Conservation (phyloP, 495 filamentous ascomycete genomes). For the Penicillium arizonense region DNA sequence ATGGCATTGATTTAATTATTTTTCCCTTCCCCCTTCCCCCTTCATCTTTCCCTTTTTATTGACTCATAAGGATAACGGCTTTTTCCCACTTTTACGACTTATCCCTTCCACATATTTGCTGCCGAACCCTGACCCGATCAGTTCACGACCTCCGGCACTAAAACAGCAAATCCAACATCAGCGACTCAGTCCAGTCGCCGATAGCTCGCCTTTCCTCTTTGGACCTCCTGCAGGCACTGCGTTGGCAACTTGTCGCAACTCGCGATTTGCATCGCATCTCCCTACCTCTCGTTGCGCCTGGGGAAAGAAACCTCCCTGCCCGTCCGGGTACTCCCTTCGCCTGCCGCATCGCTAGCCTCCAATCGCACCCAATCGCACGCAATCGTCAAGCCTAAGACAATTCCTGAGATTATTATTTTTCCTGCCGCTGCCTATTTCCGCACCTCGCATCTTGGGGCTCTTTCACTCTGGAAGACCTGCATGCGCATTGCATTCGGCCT, state of each 20-base stretch:
- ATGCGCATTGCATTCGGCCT: slow-evolving; percentile 16
- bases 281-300: slow-evolving; percentile 18
- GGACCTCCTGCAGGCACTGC: slow-evolving; percentile 44
- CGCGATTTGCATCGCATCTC: slow-evolving; percentile 20
- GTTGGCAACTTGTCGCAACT: slow-evolving; percentile 39
- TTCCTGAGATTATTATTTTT: slow-evolving; percentile 16
- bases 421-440: slow-evolving; percentile 19
- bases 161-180: slow-evolving; percentile 28
- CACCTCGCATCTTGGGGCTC: slow-evolving; percentile 21
- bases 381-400: slow-evolving; percentile 6
- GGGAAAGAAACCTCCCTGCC: slow-evolving; percentile 26
- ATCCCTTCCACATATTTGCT: no score
- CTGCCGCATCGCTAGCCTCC: slow-evolving; percentile 22
- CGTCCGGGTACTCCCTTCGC: slow-evolving; percentile 29
- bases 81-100: slow-evolving; percentile 12
- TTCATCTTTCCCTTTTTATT: slow-evolving; percentile 4
- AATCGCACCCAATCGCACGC: slow-evolving; percentile 25
- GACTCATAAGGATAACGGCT: slow-evolving; percentile 26
- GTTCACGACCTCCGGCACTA: slow-evolving; percentile 31
- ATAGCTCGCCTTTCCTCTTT: slow-evolving; percentile 42
- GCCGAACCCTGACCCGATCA: slow-evolving; percentile 10
- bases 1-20: slow-evolving; percentile 31
- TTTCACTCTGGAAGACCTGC: slow-evolving; percentile 16
- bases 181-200: slow-evolving; percentile 36
- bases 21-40: slow-evolving; percentile 15